These are phyloP conservation scores for Russula dissimulans DNA, from an alignment of 768 basidiomycete genomes.

Conservation along the genomic window DNA sequence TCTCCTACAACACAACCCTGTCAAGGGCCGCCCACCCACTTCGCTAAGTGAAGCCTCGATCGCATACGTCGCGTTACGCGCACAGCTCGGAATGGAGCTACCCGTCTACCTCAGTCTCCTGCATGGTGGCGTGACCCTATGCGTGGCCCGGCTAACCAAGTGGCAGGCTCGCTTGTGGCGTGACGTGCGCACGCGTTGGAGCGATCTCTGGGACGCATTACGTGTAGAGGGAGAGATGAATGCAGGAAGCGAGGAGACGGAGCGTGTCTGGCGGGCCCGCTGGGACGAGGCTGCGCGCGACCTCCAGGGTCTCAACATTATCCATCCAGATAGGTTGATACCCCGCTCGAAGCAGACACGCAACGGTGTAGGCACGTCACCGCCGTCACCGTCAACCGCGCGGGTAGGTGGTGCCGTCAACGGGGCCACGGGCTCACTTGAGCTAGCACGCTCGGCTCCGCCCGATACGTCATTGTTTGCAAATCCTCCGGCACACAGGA, in stretches of 20 bases:
- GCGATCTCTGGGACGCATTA: slow-evolving; percentile 68
- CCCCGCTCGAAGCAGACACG: slow-evolving; percentile 5
- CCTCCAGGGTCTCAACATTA: slow-evolving; percentile 32
- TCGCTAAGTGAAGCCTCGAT: slow-evolving; percentile 63
- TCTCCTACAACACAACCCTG: slow-evolving; percentile 55
- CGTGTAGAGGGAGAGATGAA: slow-evolving; percentile 35
- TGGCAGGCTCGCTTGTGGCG: slow-evolving; percentile 55
- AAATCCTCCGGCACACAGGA: slow-evolving; percentile 10
- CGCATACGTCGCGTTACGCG: slow-evolving; percentile 68
- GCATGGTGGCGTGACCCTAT: slow-evolving; percentile 47
- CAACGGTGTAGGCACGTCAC: background rate
- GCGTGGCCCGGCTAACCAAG: slow-evolving; percentile 42
- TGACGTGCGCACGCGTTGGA: slow-evolving; percentile 57
- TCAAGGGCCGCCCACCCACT: slow-evolving; percentile 57
- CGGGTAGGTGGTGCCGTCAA: slow-evolving; percentile 7
- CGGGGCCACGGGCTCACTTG: slow-evolving; percentile 14
- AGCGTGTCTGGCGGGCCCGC: slow-evolving; percentile 59
- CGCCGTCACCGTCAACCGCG: background rate
- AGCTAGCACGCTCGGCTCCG: slow-evolving; percentile 16
- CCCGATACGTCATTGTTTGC: background rate
- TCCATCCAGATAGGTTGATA: slow-evolving; percentile 28
- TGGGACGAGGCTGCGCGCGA: slow-evolving; percentile 58
- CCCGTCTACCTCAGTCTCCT: slow-evolving; percentile 53
- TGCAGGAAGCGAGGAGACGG: slow-evolving; percentile 57
- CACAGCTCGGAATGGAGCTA: slow-evolving; percentile 61